A percentile compares a stretch with the other conserved stretches of the same genome.
These are phyloP conservation scores for Wallacemonas sp. DNA, from an alignment of 208 protist genomes.

Conservation along the genomic window DNA sequence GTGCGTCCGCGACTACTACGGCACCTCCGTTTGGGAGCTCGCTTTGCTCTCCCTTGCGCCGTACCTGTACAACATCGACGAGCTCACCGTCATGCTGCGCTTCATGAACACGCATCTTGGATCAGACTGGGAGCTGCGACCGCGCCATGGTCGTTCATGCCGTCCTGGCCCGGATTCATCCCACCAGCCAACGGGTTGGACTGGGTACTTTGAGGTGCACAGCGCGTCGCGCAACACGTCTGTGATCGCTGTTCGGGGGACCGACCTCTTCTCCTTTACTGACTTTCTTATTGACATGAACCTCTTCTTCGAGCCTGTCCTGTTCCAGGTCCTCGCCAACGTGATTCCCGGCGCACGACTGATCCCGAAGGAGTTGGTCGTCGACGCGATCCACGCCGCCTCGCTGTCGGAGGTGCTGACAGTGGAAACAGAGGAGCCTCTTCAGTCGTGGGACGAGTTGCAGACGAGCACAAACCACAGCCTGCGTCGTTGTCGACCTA, in stretches of 20 bases:
- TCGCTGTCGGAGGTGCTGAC: slow-evolving; percentile 38
- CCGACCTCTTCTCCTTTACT: slow-evolving; percentile 65
- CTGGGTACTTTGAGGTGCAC: slow-evolving; percentile 75
- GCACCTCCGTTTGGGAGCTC: slow-evolving; percentile 70
- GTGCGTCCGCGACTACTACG: slow-evolving; percentile 62
- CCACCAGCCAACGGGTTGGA: slow-evolving; percentile 58
- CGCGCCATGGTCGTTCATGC: slow-evolving; percentile 51
- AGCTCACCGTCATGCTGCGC: slow-evolving; percentile 53
- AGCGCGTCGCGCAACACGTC: slow-evolving; percentile 55
- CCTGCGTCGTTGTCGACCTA: slow-evolving; percentile 58
- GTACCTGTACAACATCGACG: slow-evolving; percentile 64
- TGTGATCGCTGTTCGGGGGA: slow-evolving; percentile 73
- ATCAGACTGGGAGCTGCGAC: slow-evolving; percentile 65
- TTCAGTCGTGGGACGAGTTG: slow-evolving; percentile 35
- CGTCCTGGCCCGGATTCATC: slow-evolving; percentile 36
- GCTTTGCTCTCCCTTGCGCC: slow-evolving; percentile 57
- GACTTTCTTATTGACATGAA: slow-evolving; percentile 83
- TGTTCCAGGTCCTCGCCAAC: slow-evolving; percentile 73
- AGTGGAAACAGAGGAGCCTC: slow-evolving; percentile 10
- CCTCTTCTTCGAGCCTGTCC: slow-evolving; percentile 73
- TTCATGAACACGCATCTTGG: slow-evolving; percentile 70
- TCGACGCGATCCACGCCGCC: slow-evolving; percentile 52
- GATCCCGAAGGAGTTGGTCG: slow-evolving; percentile 61
- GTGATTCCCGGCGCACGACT: slow-evolving; percentile 56
- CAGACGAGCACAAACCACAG: slow-evolving; percentile 35